A percentile compares a stretch with the other conserved stretches of the same genome.
Conservation (phyloP, 495 filamentous ascomycete species). For the Neurospora hispaniola region DNA sequence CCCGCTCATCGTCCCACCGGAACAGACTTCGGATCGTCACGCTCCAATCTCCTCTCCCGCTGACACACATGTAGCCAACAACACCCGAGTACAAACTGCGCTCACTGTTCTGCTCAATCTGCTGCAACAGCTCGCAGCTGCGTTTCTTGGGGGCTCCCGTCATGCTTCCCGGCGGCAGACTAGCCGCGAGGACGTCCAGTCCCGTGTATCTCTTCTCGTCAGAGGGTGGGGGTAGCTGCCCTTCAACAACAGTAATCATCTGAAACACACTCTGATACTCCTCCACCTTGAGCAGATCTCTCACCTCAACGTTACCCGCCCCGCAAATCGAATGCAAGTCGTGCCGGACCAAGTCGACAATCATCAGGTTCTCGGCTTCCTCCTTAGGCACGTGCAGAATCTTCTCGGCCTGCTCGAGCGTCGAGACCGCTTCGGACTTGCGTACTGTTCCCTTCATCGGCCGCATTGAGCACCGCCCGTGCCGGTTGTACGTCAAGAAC, state of each 20-base stretch:
- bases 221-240: constrained; percentile 35
- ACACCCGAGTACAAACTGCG: constrained; percentile 85
- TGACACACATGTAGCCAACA: constrained; percentile 77
- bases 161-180: constrained; percentile 85
- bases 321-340: constrained; percentile 77
- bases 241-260: constrained; percentile 81
- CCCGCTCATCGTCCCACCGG: constrained; percentile 47
- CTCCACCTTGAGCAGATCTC: constrained; percentile 70
- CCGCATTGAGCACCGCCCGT: constrained; percentile 49
- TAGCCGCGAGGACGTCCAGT: constrained; percentile 64
- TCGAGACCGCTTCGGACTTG: constrained; percentile 47
- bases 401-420: constrained; percentile 52
- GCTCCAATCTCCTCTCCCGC: constrained; percentile 77
- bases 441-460: constrained; percentile 95
- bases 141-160: constrained; percentile 91
- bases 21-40: constrained; percentile 78
- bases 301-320: constrained; percentile 52
- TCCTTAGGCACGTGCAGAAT: constrained; percentile 76
- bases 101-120: constrained; percentile 51
- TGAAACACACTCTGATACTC: constrained; percentile 84
- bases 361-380: constrained; percentile 95
- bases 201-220: constrained; percentile 37
- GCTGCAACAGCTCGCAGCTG: constrained; percentile 67
- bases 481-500: constrained; percentile 64
- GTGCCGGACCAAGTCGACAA: constrained; percentile 87